Conservation (phyloP, 1,284 basidiomycete genomes). For the Fomitopsis palustris region DNA sequence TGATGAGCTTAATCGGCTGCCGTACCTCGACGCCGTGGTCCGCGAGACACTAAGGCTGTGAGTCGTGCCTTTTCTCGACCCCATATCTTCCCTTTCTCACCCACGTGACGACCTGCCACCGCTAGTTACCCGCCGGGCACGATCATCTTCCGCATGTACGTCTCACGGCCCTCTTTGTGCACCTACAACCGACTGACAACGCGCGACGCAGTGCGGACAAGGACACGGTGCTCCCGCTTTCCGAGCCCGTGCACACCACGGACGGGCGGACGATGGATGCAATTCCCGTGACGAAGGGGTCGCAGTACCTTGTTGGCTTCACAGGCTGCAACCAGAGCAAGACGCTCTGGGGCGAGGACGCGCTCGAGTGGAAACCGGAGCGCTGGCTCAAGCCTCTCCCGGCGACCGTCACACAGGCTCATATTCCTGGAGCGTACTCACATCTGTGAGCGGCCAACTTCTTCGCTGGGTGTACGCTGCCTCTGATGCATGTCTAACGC, state of each 20-base stretch:
- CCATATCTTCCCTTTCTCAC: too few relatives aligned
- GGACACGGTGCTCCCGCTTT: slow-evolving; percentile 51
- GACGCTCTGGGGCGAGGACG: slow-evolving; percentile 20
- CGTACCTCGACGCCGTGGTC: slow-evolving; percentile 20
- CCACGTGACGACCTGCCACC: too few relatives aligned
- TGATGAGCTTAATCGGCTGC: slow-evolving; percentile 18
- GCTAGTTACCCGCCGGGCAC: slow-evolving; percentile 4
- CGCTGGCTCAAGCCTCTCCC: slow-evolving; percentile 17
- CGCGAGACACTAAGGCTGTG: slow-evolving; percentile 22
- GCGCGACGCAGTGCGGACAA: slow-evolving; percentile 19
- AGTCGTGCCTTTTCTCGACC: background rate
- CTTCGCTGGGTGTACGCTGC: background rate
- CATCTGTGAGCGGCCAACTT: slow-evolving; percentile 13
- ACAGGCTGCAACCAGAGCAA: slow-evolving; percentile 15
- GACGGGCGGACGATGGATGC: slow-evolving; percentile 11
- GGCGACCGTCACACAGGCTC: slow-evolving; percentile 6
- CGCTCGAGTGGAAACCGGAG: slow-evolving; percentile 20
- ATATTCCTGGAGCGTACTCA: slow-evolving; percentile 17
- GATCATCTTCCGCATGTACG: slow-evolving; percentile 2
- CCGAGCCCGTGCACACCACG: slow-evolving; percentile 35
- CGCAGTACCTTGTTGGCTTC: slow-evolving; percentile 11
- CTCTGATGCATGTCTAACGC: background rate
- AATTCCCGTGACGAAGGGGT: slow-evolving; percentile 8
- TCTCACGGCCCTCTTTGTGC: slow-evolving; percentile 11
- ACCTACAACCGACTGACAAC: slow-evolving; percentile 6